Conservation (phyloP, 1,139 yeast genomes). For the Meyerozyma sp. region DNA sequence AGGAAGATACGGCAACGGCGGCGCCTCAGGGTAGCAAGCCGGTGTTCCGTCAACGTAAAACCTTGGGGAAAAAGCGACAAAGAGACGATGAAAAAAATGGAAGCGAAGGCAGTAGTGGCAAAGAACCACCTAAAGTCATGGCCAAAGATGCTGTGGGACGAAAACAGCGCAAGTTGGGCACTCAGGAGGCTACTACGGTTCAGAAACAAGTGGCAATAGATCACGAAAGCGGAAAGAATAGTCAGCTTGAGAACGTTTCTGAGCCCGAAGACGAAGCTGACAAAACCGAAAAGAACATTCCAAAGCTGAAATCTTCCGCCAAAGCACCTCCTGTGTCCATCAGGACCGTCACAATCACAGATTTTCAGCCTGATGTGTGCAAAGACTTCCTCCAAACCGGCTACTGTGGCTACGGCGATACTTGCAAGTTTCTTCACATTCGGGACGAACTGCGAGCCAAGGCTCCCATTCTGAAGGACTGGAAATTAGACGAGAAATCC, state of each 20-base stretch:
- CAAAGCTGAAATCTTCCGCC: background rate
- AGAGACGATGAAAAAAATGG: background rate
- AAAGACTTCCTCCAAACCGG: conserved; percentile 91
- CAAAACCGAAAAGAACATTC: background rate
- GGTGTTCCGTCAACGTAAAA: background rate
- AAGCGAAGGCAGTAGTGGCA: background rate
- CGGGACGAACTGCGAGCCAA: conserved; percentile 81
- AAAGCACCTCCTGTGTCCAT: conserved; percentile 44
- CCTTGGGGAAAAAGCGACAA: background rate
- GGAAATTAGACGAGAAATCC: conserved; percentile 45
- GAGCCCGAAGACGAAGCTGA: background rate
- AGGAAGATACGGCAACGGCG: background rate
- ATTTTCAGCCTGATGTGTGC: conserved; percentile 92
- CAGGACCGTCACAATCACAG: conserved; percentile 70
- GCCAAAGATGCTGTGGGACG: background rate
- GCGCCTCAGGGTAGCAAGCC: background rate
- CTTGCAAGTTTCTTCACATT: conserved; percentile 91
- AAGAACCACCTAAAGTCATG: background rate
- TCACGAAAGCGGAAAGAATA: background rate
- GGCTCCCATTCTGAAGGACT: conserved; percentile 64
- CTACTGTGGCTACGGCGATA: conserved; percentile 95
- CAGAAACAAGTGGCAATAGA: background rate
- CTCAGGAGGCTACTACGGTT: background rate
- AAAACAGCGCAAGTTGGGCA: background rate
- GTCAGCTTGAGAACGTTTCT: too few species aligned